These are phyloP conservation scores for Silene uniflora DNA, from an alignment of 148 eudicot genomes.

Conservation along the genomic window DNA sequence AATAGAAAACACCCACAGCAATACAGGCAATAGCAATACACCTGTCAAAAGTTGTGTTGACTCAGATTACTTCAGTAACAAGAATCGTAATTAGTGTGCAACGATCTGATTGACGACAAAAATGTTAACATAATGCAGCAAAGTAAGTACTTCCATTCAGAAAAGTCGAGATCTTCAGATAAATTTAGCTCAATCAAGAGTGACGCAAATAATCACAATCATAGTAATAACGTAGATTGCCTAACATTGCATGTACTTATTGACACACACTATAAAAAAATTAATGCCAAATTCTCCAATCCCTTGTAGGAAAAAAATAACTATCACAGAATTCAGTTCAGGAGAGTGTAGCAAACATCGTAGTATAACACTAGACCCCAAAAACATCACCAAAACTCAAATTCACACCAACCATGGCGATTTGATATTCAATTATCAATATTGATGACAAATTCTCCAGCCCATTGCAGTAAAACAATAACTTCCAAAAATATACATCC, in stretches of 20 bases:
- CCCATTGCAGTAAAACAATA: neutral
- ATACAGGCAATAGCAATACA: too few relatives aligned
- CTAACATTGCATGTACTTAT: too few relatives aligned
- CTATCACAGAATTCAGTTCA: neutral
- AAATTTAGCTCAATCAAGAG: neutral
- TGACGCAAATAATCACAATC: neutral
- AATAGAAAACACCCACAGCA: too few relatives aligned
- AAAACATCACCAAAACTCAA: neutral
- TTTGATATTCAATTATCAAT: too few relatives aligned
- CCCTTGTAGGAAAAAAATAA: neutral
- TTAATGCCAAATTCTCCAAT: neutral
- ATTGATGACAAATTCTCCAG: neutral
- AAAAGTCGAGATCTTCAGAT: too few relatives aligned
- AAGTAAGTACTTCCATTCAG: neutral
- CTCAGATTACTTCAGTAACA: too few relatives aligned
- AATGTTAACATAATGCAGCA: neutral
- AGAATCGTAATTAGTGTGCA: slow-evolving; percentile 6
- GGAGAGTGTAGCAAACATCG: neutral
- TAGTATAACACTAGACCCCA: too few relatives aligned
- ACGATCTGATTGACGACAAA: neutral
- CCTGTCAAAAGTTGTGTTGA: too few relatives aligned
- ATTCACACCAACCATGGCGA: neutral
- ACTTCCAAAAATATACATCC: neutral
- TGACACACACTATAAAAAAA: too few relatives aligned
- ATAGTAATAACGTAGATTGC: neutral